Evolutionary conservation across 805 yeast genomes (phyloP).

Genomic region (Ogataea methanolica): DNA sequence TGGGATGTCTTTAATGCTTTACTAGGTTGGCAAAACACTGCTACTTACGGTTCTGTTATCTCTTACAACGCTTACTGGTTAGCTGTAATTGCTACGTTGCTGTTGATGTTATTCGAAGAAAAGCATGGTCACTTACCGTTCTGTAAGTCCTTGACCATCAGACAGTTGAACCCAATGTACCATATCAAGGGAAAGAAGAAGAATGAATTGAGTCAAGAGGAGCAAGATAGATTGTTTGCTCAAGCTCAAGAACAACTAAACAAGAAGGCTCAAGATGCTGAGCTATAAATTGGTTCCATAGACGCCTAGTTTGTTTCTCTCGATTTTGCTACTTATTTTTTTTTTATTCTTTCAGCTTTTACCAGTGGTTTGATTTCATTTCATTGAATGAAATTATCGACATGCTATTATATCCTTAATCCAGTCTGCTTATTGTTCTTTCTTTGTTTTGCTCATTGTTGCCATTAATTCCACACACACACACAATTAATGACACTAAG

Average conservation of each 20-base stretch:
- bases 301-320: too few species aligned
- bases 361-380: too few species aligned
- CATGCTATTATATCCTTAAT: background rate
- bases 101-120: constrained; percentile 77
- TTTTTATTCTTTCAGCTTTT: too few species aligned
- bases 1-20: constrained; percentile 97
- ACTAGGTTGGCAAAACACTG: constrained; percentile 96
- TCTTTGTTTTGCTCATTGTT: background rate
- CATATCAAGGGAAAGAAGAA: constrained; percentile 66
- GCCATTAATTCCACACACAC: background rate
- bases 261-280: constrained; percentile 13
- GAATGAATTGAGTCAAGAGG: constrained; percentile 46
- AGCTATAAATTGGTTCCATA: too few species aligned
- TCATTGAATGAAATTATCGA: too few species aligned
- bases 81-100: constrained; percentile 47
- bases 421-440: background rate
- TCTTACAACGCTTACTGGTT: constrained; percentile 91
- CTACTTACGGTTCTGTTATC: constrained; percentile 87
- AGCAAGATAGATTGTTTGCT: constrained; percentile 48
- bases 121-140: constrained; percentile 77
- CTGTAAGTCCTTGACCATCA: constrained; percentile 42
- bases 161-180: constrained; percentile 66
- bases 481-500: background rate
- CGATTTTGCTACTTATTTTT: too few species aligned
- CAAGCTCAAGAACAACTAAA: constrained; percentile 31